Percentiles rank a stretch among this genome's conserved stretches.
phyloP scores from a whole-genome alignment of 176 grass and related monocot genomes.

The Canna indica region DNA sequence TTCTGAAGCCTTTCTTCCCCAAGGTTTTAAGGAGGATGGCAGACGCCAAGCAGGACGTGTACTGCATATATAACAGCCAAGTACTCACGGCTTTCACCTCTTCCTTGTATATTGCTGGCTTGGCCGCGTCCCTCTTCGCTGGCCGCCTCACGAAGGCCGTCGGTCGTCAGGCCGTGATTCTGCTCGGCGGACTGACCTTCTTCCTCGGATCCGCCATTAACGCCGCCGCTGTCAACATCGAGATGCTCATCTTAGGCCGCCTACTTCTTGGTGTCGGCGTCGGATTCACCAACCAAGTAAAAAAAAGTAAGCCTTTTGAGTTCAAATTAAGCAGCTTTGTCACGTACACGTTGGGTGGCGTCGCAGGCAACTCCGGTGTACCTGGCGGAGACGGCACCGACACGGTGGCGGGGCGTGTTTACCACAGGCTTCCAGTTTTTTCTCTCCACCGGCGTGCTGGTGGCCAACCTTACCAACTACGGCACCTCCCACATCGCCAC shows the following conservation, averaged over 20 bases:
- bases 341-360: background rate
- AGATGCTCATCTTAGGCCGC: constrained; percentile 75
- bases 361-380: constrained; percentile 49
- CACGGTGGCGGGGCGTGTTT: constrained; percentile 52
- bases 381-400: constrained; percentile 67
- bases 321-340: background rate
- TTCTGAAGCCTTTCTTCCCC: constrained; percentile 57
- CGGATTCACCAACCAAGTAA: constrained; percentile 83
- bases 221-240: constrained; percentile 46
- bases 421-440: constrained; percentile 68
- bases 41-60: constrained; percentile 31
- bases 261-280: constrained; percentile 75
- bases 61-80: constrained; percentile 70
- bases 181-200: constrained; percentile 58
- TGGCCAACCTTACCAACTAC: constrained; percentile 55
- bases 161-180: constrained; percentile 52
- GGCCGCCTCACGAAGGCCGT: constrained; percentile 47
- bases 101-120: constrained; percentile 63
- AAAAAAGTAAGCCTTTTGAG: background rate
- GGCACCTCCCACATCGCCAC: constrained; percentile 4
- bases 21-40: constrained; percentile 36
- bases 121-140: constrained; percentile 46
- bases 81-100: constrained; percentile 72
- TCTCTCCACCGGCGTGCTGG: constrained; percentile 36
- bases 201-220: constrained; percentile 50